A percentile compares a stretch with the other conserved stretches of the same genome.
Conservation (phyloP, 768 basidiomycete species). For the Auriscalpium microsporum region DNA sequence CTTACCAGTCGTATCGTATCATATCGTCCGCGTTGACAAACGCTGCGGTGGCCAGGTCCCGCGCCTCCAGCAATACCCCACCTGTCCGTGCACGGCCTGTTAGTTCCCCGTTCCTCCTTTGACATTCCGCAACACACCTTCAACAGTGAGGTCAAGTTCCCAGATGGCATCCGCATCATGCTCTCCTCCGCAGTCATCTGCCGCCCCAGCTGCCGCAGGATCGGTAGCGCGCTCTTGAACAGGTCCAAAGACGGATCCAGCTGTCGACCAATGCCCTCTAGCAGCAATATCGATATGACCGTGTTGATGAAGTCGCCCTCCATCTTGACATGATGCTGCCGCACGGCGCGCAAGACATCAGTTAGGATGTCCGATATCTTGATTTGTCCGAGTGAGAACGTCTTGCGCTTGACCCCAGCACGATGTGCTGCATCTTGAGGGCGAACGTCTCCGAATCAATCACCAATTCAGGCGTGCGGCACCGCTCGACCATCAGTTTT, state of each 20-base stretch:
- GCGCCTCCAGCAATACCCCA: slow-evolving; percentile 91
- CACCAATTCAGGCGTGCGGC: slow-evolving; percentile 82
- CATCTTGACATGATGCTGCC: slow-evolving; percentile 94
- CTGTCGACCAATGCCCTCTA: slow-evolving; percentile 95
- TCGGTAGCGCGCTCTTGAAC: slow-evolving; percentile 93
- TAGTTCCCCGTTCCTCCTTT: slow-evolving; percentile 3
- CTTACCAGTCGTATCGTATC: slow-evolving; percentile 82
- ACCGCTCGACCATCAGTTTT: slow-evolving; percentile 93
- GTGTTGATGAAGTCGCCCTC: slow-evolving; percentile 99
- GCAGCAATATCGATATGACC: slow-evolving; percentile 83
- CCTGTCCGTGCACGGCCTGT: slow-evolving; percentile 29
- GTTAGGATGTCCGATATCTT: slow-evolving; percentile 90
- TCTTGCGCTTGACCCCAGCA: slow-evolving; percentile 91
- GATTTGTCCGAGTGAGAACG: slow-evolving; percentile 94
- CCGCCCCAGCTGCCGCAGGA: slow-evolving; percentile 81
- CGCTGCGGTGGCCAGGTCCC: slow-evolving; percentile 74
- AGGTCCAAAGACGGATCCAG: slow-evolving; percentile 88
- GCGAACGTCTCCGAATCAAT: slow-evolving; percentile 93
- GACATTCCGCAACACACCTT: slow-evolving; percentile 50
- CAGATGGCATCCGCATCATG: slow-evolving; percentile 52
- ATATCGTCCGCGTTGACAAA: slow-evolving; percentile 78
- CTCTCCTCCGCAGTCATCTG: slow-evolving; percentile 79
- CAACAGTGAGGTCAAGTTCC: slow-evolving; percentile 75
- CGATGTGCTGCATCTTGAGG: slow-evolving; percentile 94
- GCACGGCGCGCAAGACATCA: slow-evolving; percentile 79